Percentiles rank a stretch among this genome's conserved stretches.
These are phyloP conservation scores for Canna indica DNA, from an alignment of 176 grass and related monocot genomes.

Conservation along the genomic window DNA sequence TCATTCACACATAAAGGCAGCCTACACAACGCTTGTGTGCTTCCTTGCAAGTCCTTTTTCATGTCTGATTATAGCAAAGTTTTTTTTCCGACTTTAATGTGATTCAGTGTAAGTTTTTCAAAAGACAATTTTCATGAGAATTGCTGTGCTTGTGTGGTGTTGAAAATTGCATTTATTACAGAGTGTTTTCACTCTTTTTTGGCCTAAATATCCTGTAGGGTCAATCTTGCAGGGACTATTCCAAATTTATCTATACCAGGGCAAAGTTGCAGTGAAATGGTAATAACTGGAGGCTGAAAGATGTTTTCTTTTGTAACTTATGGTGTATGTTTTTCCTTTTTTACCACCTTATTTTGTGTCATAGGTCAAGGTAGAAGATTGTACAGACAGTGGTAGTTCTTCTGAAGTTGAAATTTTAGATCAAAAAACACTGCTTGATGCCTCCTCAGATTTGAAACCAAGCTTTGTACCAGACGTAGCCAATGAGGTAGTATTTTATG, in stretches of 20 bases:
- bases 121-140: no score
- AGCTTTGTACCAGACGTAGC: neutral
- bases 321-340: neutral
- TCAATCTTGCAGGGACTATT: neutral
- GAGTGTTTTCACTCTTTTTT: no score
- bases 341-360: neutral
- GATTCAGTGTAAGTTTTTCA: no score
- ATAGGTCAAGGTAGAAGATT: constrained; percentile 72
- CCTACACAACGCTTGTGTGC: no score
- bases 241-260: neutral
- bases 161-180: neutral
- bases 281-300: neutral
- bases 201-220: no score
- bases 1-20: no score
- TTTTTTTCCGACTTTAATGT: no score
- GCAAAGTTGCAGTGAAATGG: neutral
- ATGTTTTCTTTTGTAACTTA: neutral
- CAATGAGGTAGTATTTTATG: constrained; percentile 32
- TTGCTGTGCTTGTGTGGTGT: no score
- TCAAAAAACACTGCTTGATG: constrained; percentile 1
- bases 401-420: constrained; percentile 15
- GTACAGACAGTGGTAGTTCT: constrained; percentile 8
- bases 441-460: constrained; percentile 9
- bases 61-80: no score
- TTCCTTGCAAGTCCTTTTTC: no score